Conservation (phyloP, 2,329 filamentous ascomycete species). For the Sarocladium oryzae region DNA sequence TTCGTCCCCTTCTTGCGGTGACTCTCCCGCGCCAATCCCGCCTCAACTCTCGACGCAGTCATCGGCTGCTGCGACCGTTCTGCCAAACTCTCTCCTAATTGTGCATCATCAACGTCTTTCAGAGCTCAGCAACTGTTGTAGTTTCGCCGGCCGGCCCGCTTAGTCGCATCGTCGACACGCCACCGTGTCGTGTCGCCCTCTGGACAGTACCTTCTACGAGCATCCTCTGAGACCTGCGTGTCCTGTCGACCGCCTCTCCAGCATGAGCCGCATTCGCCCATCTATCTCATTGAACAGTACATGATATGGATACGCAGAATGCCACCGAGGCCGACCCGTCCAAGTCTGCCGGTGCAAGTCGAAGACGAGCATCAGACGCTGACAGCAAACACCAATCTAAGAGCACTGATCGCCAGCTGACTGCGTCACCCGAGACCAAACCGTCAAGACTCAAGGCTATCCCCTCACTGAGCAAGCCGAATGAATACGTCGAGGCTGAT, state of each 20-base stretch:
- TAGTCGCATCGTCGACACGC: background rate
- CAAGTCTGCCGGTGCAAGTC: slow-evolving; percentile 45
- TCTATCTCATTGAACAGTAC: slow-evolving; percentile 42
- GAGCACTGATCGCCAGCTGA: background rate
- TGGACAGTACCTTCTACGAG: background rate
- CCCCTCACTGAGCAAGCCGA: slow-evolving; percentile 11
- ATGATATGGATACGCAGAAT: slow-evolving; percentile 66
- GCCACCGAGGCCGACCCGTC: slow-evolving; percentile 55
- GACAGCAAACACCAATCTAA: background rate
- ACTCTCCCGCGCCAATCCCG: background rate
- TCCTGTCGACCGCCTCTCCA: slow-evolving; percentile 31
- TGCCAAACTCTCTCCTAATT: background rate
- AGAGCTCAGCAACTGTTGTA: background rate
- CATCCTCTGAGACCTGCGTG: background rate
- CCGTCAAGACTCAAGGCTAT: slow-evolving; percentile 10
- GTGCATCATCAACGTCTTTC: background rate
- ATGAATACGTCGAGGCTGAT: slow-evolving; percentile 23
- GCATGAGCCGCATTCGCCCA: slow-evolving; percentile 51
- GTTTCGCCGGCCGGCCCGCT: background rate
- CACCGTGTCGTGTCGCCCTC: background rate
- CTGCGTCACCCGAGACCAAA: slow-evolving; percentile 15
- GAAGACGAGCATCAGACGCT: slow-evolving; percentile 2
- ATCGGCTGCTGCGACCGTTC: background rate
- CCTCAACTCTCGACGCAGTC: background rate
- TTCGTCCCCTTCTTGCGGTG: background rate